Percentiles rank a stretch among this genome's conserved stretches.
Conservation (phyloP, 495 filamentous ascomycete species). For the Extremus antarcticus region DNA sequence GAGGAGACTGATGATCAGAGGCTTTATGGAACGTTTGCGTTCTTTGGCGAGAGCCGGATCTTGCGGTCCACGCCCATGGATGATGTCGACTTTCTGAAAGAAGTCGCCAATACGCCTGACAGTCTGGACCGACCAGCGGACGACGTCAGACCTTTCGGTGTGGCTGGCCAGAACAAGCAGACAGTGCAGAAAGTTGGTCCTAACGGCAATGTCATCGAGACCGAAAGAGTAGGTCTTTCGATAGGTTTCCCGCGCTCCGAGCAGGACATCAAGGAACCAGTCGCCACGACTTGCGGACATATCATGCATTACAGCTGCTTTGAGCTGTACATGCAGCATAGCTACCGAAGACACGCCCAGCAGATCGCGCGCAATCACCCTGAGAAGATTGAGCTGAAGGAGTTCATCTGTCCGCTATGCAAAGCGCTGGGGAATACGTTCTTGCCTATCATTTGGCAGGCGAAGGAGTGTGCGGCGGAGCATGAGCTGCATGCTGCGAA, state of each 20-base stretch:
- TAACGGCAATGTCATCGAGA: conserved; percentile 55
- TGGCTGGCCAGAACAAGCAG: conserved; percentile 74
- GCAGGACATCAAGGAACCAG: conserved; percentile 59
- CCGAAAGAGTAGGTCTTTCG: conserved; percentile 71
- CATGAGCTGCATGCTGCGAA: conserved; percentile 17
- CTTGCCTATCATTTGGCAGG: conserved; percentile 90
- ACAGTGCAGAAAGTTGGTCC: conserved; percentile 63
- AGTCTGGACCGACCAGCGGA: conserved; percentile 80
- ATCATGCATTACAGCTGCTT: conserved; percentile 99
- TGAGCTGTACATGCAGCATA: conserved; percentile 75
- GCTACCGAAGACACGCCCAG: conserved; percentile 67
- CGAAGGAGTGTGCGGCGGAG: conserved; percentile 47
- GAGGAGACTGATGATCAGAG: conserved; percentile 85
- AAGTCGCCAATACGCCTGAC: conserved; percentile 63
- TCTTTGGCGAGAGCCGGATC: conserved; percentile 78
- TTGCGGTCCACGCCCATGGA: conserved; percentile 72
- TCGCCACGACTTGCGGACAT: conserved; percentile 87
- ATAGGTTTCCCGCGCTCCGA: conserved; percentile 66
- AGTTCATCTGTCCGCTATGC: conserved; percentile 96
- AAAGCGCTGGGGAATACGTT: conserved; percentile 95
- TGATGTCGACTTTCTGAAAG: conserved; percentile 73
- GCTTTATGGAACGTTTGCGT: conserved; percentile 83
- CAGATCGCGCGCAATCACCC: conserved; percentile 92
- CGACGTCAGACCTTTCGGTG: conserved; percentile 72
- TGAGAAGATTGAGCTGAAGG: conserved; percentile 60